These are phyloP conservation scores for Rhizopus delemar DNA, from an alignment of 371 early-diverging fungal genomes.

Conservation along the genomic window DNA sequence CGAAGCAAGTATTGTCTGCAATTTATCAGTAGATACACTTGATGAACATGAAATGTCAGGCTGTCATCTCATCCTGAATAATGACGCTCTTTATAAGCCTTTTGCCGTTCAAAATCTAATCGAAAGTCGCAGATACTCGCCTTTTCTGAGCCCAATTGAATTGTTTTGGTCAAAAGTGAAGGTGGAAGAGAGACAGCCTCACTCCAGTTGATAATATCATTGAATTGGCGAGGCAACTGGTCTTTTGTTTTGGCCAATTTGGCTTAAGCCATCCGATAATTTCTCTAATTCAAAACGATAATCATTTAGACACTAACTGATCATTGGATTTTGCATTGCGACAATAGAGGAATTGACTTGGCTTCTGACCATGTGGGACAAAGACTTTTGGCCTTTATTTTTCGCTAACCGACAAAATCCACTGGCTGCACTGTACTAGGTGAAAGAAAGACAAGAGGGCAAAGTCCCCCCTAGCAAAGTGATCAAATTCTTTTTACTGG, in stretches of 20 bases:
- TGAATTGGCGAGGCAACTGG: not conserved
- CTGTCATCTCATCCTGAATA: slow-evolving; percentile 15
- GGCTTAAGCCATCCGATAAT: not conserved
- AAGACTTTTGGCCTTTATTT: too few species aligned
- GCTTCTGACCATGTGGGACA: too few species aligned
- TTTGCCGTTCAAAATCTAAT: slow-evolving; percentile 16
- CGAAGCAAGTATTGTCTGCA: slow-evolving; percentile 18
- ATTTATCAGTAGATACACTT: slow-evolving; percentile 18
- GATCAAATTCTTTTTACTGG: too few species aligned
- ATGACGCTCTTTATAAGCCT: slow-evolving; percentile 10
- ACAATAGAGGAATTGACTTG: too few species aligned
- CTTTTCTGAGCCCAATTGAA: slow-evolving; percentile 11
- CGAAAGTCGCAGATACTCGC: slow-evolving; percentile 17
- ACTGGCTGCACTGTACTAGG: too few species aligned
- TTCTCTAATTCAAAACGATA: too few species aligned
- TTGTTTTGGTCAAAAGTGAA: slow-evolving; percentile 7
- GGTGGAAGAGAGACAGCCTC: slow-evolving; percentile 11
- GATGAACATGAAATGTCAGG: slow-evolving; percentile 18
- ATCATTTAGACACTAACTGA: too few species aligned
- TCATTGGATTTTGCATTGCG: too few species aligned
- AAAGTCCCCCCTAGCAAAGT: too few species aligned
- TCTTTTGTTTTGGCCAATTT: not conserved
- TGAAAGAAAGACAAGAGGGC: too few species aligned
- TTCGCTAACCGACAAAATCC: too few species aligned
- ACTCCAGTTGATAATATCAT: slow-evolving; percentile 1